Conservation (phyloP, 768 basidiomycete genomes). For the Leccinellum albellum region DNA sequence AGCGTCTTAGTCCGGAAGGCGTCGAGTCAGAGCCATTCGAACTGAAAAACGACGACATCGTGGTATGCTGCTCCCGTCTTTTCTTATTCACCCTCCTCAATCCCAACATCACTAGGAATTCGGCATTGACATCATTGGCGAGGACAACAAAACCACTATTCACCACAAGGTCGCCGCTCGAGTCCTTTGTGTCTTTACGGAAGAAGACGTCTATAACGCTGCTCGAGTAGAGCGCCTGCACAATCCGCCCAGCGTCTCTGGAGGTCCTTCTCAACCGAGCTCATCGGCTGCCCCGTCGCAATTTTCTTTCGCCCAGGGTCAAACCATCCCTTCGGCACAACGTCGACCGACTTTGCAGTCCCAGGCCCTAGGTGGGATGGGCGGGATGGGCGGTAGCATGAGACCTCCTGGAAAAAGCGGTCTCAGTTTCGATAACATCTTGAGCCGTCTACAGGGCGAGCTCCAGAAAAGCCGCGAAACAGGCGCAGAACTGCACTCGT, state of each 20-base stretch:
- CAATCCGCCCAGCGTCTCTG: slow-evolving; percentile 30
- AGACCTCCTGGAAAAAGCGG: slow-evolving; percentile 79
- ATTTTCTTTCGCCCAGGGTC: slow-evolving; percentile 42
- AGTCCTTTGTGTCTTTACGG: slow-evolving; percentile 81
- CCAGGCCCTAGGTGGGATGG: slow-evolving; percentile 66
- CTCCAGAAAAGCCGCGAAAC: slow-evolving; percentile 96
- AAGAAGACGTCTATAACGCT: slow-evolving; percentile 78
- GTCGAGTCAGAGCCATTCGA: slow-evolving; percentile 90
- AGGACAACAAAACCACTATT: slow-evolving; percentile 96
- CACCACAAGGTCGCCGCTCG: slow-evolving; percentile 98
- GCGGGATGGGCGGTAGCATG: slow-evolving; percentile 71
- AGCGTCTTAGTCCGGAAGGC: slow-evolving; percentile 84
- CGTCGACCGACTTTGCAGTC: slow-evolving; percentile 57
- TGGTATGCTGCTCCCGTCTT: slow-evolving; percentile 54
- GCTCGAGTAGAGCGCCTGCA: slow-evolving; percentile 69
- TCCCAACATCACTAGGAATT: slow-evolving; percentile 66
- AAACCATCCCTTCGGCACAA: slow-evolving; percentile 36
- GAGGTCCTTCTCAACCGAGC: slow-evolving; percentile 36
- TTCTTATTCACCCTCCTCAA: slow-evolving; percentile 5
- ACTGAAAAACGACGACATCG: slow-evolving; percentile 92
- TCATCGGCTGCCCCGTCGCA: slow-evolving; percentile 23
- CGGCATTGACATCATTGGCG: slow-evolving; percentile 97
- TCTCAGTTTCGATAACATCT: slow-evolving; percentile 87
- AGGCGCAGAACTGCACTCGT: slow-evolving; percentile 73
- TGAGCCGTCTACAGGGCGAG: slow-evolving; percentile 85